A percentile compares a stretch with the other conserved stretches of the same genome.
These are phyloP conservation scores for Tuctoria greenei DNA, from an alignment of 176 grass and related monocot species.

Conservation along the genomic window DNA sequence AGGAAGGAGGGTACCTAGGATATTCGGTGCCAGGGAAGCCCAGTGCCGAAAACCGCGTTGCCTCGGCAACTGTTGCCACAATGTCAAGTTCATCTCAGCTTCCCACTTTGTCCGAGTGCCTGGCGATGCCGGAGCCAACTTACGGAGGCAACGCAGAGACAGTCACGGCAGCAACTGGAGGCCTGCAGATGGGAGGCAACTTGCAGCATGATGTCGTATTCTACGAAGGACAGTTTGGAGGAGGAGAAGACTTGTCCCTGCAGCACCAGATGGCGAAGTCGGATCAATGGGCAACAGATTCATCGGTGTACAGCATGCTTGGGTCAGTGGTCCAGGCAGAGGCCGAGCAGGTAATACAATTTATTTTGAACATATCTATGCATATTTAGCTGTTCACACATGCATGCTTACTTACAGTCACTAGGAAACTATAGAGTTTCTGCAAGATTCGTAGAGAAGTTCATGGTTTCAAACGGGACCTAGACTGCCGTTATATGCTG, in stretches of 20 bases:
- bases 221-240: constrained; percentile 42
- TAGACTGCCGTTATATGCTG: not conserved
- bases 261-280: constrained; percentile 48
- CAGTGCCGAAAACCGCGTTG: not conserved
- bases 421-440: not conserved
- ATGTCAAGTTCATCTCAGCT: constrained; percentile 21
- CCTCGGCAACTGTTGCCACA: not conserved
- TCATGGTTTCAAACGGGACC: not conserved
- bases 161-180: not conserved
- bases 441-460: not conserved
- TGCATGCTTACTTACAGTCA: not conserved
- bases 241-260: constrained; percentile 14
- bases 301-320: constrained; percentile 46
- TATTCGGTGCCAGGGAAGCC: constrained; percentile 31
- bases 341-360: constrained; percentile 41
- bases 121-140: constrained; percentile 54
- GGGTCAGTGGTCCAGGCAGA: constrained; percentile 46
- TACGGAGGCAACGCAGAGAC: constrained; percentile 1
- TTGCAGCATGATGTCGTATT: constrained; percentile 20
- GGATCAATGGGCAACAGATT: constrained; percentile 29
- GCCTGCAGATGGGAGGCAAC: constrained; percentile 19
- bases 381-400: not conserved
- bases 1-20: constrained; percentile 33
- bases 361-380: not conserved
- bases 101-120: constrained; percentile 66